Conservation (phyloP, 495 filamentous ascomycete genomes). For the Penicillium simplicissimum region DNA sequence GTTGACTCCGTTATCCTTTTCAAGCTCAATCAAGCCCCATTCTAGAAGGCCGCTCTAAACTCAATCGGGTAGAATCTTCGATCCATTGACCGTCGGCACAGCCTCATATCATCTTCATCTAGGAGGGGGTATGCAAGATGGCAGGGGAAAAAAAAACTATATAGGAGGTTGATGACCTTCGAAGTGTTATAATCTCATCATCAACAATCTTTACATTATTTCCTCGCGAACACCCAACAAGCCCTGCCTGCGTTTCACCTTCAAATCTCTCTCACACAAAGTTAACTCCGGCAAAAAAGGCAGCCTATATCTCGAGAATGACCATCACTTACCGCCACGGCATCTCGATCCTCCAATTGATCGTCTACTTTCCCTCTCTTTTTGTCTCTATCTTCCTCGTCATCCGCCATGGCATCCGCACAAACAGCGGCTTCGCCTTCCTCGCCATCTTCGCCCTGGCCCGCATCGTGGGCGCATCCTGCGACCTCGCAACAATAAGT, state of each 20-base stretch:
- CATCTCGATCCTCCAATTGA: slow-evolving; percentile 39
- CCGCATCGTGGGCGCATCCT: slow-evolving; percentile 37
- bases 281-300: neutral
- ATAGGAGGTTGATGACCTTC: neutral
- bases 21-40: neutral
- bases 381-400: slow-evolving; percentile 35
- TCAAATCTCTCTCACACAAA: neutral
- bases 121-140: slow-evolving; percentile 13
- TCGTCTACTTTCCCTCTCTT: slow-evolving; percentile 38
- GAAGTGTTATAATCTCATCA: neutral
- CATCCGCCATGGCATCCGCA: slow-evolving; percentile 40
- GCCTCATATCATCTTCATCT: slow-evolving; percentile 1
- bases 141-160: slow-evolving; percentile 1
- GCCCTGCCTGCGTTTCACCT: neutral
- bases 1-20: too few species aligned
- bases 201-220: neutral
- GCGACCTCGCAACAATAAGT: slow-evolving; percentile 40
- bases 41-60: neutral
- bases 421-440: slow-evolving; percentile 37
- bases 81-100: slow-evolving; percentile 4
- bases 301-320: slow-evolving; percentile 15
- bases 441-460: slow-evolving; percentile 38
- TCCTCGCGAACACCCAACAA: neutral
- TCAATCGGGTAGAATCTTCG: neutral
- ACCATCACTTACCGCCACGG: slow-evolving; percentile 32